Evolutionary conservation across 2,329 filamentous ascomycete species (phyloP).

Genomic region (Fusarium sp.): DNA sequence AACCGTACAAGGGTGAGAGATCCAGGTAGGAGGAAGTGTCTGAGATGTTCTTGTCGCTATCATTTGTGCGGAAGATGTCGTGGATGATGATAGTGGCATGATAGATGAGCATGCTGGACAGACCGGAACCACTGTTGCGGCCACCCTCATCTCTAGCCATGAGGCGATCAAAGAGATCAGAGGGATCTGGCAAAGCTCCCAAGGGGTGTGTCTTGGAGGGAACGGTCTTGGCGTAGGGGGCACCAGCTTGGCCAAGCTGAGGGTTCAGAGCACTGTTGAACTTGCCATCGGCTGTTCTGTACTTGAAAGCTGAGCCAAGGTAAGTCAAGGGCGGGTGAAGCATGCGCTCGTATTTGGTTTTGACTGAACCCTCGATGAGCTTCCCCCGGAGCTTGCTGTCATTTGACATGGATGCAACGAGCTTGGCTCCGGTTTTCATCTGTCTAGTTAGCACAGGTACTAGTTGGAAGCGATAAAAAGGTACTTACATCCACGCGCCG

Average conservation of each 20-base stretch:
- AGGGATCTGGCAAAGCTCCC: slow-evolving; percentile 45
- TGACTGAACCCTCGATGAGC: slow-evolving; percentile 4
- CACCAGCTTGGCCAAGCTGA: slow-evolving; percentile 47
- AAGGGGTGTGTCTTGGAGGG: slow-evolving; percentile 39
- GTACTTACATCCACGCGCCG: background rate
- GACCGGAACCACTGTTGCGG: slow-evolving; percentile 53
- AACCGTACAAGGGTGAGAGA: slow-evolving; percentile 58
- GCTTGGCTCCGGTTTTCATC: slow-evolving; percentile 9
- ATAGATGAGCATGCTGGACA: slow-evolving; percentile 61
- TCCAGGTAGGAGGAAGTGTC: slow-evolving; percentile 61
- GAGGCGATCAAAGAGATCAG: slow-evolving; percentile 47
- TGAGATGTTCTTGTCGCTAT: slow-evolving; percentile 45
- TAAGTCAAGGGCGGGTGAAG: slow-evolving; percentile 27
- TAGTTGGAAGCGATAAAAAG: no score
- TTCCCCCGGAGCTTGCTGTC: slow-evolving; percentile 3
- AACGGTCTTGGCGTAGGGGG: slow-evolving; percentile 47
- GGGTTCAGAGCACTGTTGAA: slow-evolving; percentile 46
- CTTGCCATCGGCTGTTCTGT: slow-evolving; percentile 45
- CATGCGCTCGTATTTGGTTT: slow-evolving; percentile 4
- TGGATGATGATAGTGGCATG: slow-evolving; percentile 65
- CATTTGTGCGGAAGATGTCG: slow-evolving; percentile 58
- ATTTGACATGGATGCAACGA: slow-evolving; percentile 15
- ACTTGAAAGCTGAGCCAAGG: slow-evolving; percentile 41
- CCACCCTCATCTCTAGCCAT: slow-evolving; percentile 42
- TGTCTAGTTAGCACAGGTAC: background rate